Evolutionary conservation across 2,329 filamentous ascomycete species (phyloP).

Genomic region (Neofusicoccum ribis): DNA sequence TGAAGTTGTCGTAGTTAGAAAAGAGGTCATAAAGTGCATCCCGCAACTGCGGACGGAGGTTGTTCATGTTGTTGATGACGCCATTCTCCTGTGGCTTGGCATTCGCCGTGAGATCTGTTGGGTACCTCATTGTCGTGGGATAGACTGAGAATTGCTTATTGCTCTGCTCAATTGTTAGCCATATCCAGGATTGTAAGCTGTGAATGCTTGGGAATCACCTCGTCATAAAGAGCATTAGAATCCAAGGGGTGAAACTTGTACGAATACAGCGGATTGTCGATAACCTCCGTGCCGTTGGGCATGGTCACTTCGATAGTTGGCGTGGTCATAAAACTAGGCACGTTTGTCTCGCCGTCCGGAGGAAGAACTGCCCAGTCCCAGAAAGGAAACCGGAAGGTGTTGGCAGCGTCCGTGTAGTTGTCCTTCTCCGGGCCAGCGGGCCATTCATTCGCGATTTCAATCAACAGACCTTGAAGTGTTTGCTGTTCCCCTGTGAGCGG

Average conservation of each 20-base stretch:
- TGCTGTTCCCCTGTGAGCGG: slow-evolving; percentile 34
- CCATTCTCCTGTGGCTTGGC: slow-evolving; percentile 58
- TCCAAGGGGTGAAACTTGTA: slow-evolving; percentile 57
- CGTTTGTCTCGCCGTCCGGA: slow-evolving; percentile 25
- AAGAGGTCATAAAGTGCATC: slow-evolving; percentile 50
- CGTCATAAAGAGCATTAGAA: slow-evolving; percentile 57
- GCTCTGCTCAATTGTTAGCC: neutral
- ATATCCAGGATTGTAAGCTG: neutral
- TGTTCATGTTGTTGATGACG: slow-evolving; percentile 21
- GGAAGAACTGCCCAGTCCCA: slow-evolving; percentile 50
- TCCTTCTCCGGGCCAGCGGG: slow-evolving; percentile 37
- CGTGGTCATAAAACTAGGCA: slow-evolving; percentile 37
- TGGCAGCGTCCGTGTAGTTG: slow-evolving; percentile 43
- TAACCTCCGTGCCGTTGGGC: slow-evolving; percentile 38
- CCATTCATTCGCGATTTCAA: slow-evolving; percentile 44
- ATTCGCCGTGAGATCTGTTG: slow-evolving; percentile 37
- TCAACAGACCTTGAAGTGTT: slow-evolving; percentile 42
- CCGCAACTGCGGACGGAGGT: slow-evolving; percentile 24
- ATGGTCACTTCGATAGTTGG: slow-evolving; percentile 46
- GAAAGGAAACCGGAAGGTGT: slow-evolving; percentile 46
- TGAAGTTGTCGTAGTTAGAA: slow-evolving; percentile 68
- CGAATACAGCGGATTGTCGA: slow-evolving; percentile 49
- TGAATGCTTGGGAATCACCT: slow-evolving; percentile 46
- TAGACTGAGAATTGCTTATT: slow-evolving; percentile 8
- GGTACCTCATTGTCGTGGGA: slow-evolving; percentile 58